These are phyloP conservation scores for Diaporthe citri DNA, from an alignment of 2,329 filamentous ascomycete genomes.

Conservation along the genomic window DNA sequence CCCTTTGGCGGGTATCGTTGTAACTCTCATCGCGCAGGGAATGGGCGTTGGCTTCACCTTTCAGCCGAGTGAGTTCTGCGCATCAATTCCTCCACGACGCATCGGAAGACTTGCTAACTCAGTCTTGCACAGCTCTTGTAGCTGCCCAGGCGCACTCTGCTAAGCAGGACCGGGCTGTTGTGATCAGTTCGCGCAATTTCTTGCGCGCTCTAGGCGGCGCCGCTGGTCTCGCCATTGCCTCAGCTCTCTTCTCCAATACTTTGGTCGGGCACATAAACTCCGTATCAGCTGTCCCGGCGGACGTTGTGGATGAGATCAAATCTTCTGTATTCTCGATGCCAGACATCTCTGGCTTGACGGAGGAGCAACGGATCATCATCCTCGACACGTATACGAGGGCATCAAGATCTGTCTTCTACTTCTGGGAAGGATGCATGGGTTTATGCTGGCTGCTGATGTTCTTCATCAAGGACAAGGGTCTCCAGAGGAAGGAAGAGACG, in stretches of 20 bases:
- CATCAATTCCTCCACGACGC: neutral
- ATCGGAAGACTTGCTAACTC: neutral
- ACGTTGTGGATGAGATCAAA: slow-evolving; percentile 52
- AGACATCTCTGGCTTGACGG: slow-evolving; percentile 50
- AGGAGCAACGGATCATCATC: slow-evolving; percentile 21
- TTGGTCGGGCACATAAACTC: slow-evolving; percentile 50
- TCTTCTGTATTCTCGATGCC: slow-evolving; percentile 54
- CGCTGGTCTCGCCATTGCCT: slow-evolving; percentile 68
- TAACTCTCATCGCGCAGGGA: slow-evolving; percentile 64
- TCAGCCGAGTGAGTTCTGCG: slow-evolving; percentile 51
- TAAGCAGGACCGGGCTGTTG: slow-evolving; percentile 70
- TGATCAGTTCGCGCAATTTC: slow-evolving; percentile 74
- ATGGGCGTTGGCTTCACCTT: slow-evolving; percentile 65
- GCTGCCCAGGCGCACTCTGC: slow-evolving; percentile 69
- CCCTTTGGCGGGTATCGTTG: slow-evolving; percentile 53
- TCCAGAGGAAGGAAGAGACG: slow-evolving; percentile 36
- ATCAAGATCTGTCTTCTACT: slow-evolving; percentile 38
- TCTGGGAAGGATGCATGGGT: slow-evolving; percentile 38
- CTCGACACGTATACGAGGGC: slow-evolving; percentile 37
- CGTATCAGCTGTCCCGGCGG: slow-evolving; percentile 37
- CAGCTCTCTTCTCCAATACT: slow-evolving; percentile 55
- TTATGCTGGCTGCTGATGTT: slow-evolving; percentile 35
- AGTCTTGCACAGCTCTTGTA: slow-evolving; percentile 54
- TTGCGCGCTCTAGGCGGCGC: slow-evolving; percentile 70
- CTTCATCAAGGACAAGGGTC: slow-evolving; percentile 37